Conservation (phyloP, 768 basidiomycete species). For the Lactarius tabidus region DNA sequence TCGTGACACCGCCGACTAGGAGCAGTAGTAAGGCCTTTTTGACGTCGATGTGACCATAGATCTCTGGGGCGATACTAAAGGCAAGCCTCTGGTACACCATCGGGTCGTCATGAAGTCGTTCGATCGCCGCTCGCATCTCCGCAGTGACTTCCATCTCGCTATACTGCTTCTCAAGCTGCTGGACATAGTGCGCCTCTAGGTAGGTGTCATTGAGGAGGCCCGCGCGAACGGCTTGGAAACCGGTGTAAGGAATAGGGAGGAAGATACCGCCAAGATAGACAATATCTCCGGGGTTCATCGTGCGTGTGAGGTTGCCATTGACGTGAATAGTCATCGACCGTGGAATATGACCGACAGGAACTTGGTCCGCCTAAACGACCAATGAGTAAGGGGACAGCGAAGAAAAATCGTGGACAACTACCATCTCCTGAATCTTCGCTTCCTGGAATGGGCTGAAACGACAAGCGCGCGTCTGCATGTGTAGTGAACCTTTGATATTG, state of each 20-base stretch:
- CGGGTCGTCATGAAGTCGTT: constrained; percentile 65
- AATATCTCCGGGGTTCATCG: constrained; percentile 93
- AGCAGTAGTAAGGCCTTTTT: constrained; percentile 93
- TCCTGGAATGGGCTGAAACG: constrained; percentile 98
- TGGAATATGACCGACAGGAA: constrained; percentile 98
- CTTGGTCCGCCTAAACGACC: constrained; percentile 84
- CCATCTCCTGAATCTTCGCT: constrained; percentile 99
- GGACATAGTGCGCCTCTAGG: constrained; percentile 84
- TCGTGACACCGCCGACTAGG: constrained; percentile 94
- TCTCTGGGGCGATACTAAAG: constrained; percentile 95
- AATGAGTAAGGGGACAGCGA: constrained; percentile 13
- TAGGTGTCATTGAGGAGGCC: constrained; percentile 97
- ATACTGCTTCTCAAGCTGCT: constrained; percentile 98
- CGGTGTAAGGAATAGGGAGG: constrained; percentile 95
- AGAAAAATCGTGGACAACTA: constrained; percentile 32
- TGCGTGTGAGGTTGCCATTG: constrained; percentile 82
- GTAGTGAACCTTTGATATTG: constrained; percentile 79
- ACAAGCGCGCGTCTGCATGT: constrained; percentile 98
- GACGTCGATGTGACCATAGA: constrained; percentile 95
- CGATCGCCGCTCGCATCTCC: constrained; percentile 67
- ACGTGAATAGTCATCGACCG: constrained; percentile 98
- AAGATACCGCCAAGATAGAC: constrained; percentile 96
- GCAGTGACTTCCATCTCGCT: constrained; percentile 90
- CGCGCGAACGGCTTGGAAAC: constrained; percentile 96
- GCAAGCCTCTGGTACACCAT: constrained; percentile 86